Evolutionary conservation across 805 yeast species (phyloP), one percentile per base, ranked within the genome.

Genomic region (Henningerozyma blattae): DNA sequence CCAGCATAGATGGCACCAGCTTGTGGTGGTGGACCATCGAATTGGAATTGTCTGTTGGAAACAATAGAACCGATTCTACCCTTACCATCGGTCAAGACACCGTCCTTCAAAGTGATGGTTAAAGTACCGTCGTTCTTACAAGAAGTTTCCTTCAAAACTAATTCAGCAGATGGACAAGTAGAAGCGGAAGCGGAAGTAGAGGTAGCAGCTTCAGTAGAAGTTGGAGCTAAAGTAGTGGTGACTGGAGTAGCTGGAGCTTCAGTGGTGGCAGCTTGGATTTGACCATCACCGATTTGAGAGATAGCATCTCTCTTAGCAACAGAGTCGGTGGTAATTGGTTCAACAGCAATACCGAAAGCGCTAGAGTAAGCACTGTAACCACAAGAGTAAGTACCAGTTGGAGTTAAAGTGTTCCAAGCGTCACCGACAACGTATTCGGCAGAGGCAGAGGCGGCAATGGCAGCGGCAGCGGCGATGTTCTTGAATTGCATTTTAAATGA

Each of bases 1-100:
- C 68, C 71, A 42, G 81, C 77, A 49, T 67, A 71, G 46, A 72
- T 65, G 32, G 77, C 64, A 50, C 78, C 79, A 22, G 76, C 80
- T 64, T 77, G 84, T 44, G 84, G 83, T 56, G 82, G 78, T 38
- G 82, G 82, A 48, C 83, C 83, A 54, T 77, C 83, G 52, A 75
- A 76, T 62, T 76, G 84, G 70, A 77, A 75, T 62, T 77, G 85
- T 62, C 77, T 66, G 73, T 75, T 76, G 32, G 82, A 69, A 38
- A 77, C 84, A 56, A 77, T 74, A 32, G 83, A 68, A 43, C 84
- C 84, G 44, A 77, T 58, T 67, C 85, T 72, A 30, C 76, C 77
- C 42, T 61, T 47, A 19, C 65, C 43, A 46, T 77, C 85, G 22
- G 56, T 65, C 47, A 78, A 64, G 32, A 72, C 52, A 41, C 75